Evolutionary conservation across 768 basidiomycete species (phyloP), one percentile per base, ranked within the genome.

Genomic region (Mrakia hoshinonis): DNA sequence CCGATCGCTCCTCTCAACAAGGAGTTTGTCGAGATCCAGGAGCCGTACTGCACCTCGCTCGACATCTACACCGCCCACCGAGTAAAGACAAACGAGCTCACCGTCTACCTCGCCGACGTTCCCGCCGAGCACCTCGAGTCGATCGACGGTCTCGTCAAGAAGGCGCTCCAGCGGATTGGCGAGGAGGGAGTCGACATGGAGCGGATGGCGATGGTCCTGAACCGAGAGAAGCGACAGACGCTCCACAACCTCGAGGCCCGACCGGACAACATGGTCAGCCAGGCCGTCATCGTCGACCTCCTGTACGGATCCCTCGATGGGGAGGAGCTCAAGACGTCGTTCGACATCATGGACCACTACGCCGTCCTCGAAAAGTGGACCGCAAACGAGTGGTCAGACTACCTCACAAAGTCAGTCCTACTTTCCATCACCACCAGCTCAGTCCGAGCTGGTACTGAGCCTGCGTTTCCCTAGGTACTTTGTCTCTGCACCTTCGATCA

Each of bases 1-100:
- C 77, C 82, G 1, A 79, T 82, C 39, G 77, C 80, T 10, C 82
- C 82, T 2, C 76, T 83, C 31, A 78, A 79, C 76, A 96, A 94
- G 80, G 90, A 93, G 79, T 96, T 89, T 73, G 84, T 98, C 51
- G 96, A 99, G 79, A 89, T 88, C 65, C 87, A 92, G 74, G 86
- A 87, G 61, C 96, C 96, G 0, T 83, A 90, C 64, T 96, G 92
- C 70, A 81, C 81, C 3, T 58, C 36, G 75, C 89, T 99, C 76
- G 89, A 88, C 76, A 90, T 97, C 75, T 85, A 85, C 72, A 87
- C 91, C 76, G 87, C 90, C 49, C 83, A 85, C 46, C 83, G 91
- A 20, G 87, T 89, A 3, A 88, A 87, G 20, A 82, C 84, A 61
- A 84, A 87, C 48, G 87, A 89, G 77, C 78, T 98, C 55, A 84